Evolutionary conservation across 2,329 filamentous ascomycete genomes (phyloP), one percentile per base, ranked within the genome.

Genomic region (Epicoccum sorghinum): DNA sequence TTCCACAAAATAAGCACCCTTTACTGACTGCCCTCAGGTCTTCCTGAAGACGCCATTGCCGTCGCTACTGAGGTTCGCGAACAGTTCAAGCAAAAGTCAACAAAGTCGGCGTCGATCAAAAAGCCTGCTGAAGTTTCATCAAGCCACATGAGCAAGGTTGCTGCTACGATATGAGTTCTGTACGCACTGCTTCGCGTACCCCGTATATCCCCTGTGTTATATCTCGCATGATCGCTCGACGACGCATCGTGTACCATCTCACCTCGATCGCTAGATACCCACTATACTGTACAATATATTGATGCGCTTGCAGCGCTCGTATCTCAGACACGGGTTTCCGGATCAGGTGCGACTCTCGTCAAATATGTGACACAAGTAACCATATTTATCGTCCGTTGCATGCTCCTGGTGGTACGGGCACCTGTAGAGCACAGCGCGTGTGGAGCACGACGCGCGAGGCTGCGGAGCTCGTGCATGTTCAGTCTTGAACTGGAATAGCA

Each of bases 41-140:
- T 97, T 64, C 93, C 93, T 0, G 85, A 87, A 55, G 79, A 82
- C 39, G 90, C 89, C 3, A 85, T 97, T 49, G 76, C 79, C 22
- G 79, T 91, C 59, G 93, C 93, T 5, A 79, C 75, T 46, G 73
- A 79, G 33, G 81, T 90, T 7, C 76, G 92, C 24, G 70, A 64
- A 37, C 51, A 65, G 32, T 36, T 72, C 8, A 71, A 64, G 23
- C 43, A 53, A 12, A 25, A 39, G 14, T 24, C 44, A 14, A 30
- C 30, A 1, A 35, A 14, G 10, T 5, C 39, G 38, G 12, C 23
- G 23, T 35, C 42, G 7, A 9, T 3, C 10, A 13, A 14, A 25
- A 7, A 24, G 7, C 3, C 39, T 35, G 35, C 29, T 14, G 13
- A 46, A 45, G 6, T 8, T 18, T 22, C 8, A 6, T 8, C 24